A percentile compares a stretch with the other conserved stretches of the same genome.
phyloP scores from a whole-genome alignment of 1,284 basidiomycete species.

The Schizophyllum amplum region DNA sequence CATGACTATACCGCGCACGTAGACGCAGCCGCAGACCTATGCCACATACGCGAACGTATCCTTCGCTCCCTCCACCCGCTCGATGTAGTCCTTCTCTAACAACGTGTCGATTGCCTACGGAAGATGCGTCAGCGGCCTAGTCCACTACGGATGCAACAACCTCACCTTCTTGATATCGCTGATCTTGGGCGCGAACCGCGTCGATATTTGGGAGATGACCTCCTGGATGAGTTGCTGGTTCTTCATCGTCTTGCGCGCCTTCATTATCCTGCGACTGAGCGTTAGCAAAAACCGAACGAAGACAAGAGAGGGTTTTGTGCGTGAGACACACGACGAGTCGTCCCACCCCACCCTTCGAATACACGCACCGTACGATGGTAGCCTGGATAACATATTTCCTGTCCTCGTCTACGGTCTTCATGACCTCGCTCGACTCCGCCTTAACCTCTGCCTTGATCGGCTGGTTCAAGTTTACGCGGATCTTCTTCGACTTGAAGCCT shows the following conservation, averaged over 20 bases:
- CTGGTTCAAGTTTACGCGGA: slow-evolving; percentile 88
- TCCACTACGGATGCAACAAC: background rate
- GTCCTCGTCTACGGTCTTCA: slow-evolving; percentile 97
- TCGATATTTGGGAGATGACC: slow-evolving; percentile 86
- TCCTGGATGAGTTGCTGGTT: slow-evolving; percentile 93
- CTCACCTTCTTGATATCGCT: slow-evolving; percentile 85
- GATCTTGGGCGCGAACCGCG: slow-evolving; percentile 85
- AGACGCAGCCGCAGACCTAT: slow-evolving; percentile 10
- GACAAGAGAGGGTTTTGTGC: no score
- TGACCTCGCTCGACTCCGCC: slow-evolving; percentile 83
- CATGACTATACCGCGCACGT: no score
- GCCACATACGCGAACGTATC: slow-evolving; percentile 78
- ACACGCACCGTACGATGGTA: slow-evolving; percentile 95
- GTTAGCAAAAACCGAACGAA: no score
- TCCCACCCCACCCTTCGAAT: no score
- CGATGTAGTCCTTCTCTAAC: slow-evolving; percentile 97
- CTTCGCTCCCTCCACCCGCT: slow-evolving; percentile 79
- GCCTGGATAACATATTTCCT: slow-evolving; percentile 97
- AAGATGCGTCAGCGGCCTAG: background rate
- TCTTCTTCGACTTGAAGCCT: slow-evolving; percentile 98
- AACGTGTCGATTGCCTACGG: slow-evolving; percentile 89
- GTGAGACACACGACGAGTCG: no score
- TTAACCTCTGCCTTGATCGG: slow-evolving; percentile 95
- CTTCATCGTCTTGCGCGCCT: slow-evolving; percentile 96
- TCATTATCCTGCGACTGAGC: no score